These are phyloP conservation scores for Magnusiomyces starmeri DNA, from an alignment of 1,139 yeast genomes.

Conservation along the genomic window DNA sequence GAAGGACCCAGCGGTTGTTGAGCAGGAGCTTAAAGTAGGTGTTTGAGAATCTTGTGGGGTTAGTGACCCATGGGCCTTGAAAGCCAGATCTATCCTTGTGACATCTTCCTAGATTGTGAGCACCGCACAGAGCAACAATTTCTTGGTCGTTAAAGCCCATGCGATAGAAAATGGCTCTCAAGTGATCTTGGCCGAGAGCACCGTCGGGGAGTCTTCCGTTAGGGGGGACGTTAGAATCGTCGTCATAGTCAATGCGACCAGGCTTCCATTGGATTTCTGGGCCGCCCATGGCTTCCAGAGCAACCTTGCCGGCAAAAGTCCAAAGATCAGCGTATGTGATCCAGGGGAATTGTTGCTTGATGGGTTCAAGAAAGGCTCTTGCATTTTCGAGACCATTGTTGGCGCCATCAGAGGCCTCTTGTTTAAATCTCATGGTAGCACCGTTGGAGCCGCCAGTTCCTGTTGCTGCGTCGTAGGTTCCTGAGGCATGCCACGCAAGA, in stretches of 20 bases:
- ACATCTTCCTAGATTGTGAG: conserved; percentile 60
- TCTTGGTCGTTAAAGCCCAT: conserved; percentile 61
- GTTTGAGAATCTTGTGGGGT: conserved; percentile 73
- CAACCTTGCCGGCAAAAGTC: conserved; percentile 58
- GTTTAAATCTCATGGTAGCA: conserved; percentile 50
- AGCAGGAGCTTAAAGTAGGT: conserved; percentile 67
- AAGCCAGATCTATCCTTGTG: conserved; percentile 53
- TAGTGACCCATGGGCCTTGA: conserved; percentile 90
- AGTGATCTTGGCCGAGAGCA: conserved; percentile 45
- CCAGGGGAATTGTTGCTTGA: conserved; percentile 51
- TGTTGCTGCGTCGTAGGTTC: conserved; percentile 49
- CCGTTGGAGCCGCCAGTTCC: conserved; percentile 66
- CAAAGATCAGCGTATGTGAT: conserved; percentile 59
- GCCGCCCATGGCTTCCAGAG: conserved; percentile 56
- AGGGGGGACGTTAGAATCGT: conserved; percentile 48
- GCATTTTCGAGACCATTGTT: conserved; percentile 57
- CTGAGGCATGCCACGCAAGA: conserved; percentile 66
- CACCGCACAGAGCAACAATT: conserved; percentile 56
- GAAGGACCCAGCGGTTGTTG: conserved; percentile 67
- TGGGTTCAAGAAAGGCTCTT: conserved; percentile 48
- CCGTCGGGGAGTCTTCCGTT: conserved; percentile 59
- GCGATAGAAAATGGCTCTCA: conserved; percentile 47
- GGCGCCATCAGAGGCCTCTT: conserved; percentile 45
- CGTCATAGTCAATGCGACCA: conserved; percentile 54
- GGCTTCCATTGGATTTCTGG: conserved; percentile 52